Evolutionary conservation across 208 protist species (phyloP).

Genomic region (Crithidia brevicula): DNA sequence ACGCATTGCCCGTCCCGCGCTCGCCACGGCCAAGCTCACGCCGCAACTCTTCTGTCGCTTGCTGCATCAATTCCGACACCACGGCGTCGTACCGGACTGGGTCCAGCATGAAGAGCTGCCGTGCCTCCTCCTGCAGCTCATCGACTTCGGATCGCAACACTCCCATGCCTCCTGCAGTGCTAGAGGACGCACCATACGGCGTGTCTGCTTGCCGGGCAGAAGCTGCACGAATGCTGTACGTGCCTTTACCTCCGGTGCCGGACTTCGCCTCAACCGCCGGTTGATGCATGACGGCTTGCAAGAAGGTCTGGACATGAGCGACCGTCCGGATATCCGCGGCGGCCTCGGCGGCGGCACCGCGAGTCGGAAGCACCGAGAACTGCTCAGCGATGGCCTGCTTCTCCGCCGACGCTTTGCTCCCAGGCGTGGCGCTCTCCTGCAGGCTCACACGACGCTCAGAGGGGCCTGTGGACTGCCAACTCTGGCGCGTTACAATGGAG

Average conservation of each 20-base stretch:
- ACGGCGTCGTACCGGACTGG: slow-evolving; percentile 82
- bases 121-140: slow-evolving; percentile 65
- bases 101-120: slow-evolving; percentile 77
- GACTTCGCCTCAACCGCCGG: not conserved
- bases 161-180: not conserved
- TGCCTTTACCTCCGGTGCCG: not conserved
- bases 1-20: not conserved
- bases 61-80: slow-evolving; percentile 70
- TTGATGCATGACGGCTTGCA: slow-evolving; percentile 17
- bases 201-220: not conserved
- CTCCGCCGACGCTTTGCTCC: not conserved
- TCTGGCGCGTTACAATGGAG: not conserved
- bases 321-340: slow-evolving; percentile 28
- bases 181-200: not conserved
- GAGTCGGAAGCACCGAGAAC: slow-evolving; percentile 37
- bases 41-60: slow-evolving; percentile 29
- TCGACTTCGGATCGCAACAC: slow-evolving; percentile 49
- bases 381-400: not conserved
- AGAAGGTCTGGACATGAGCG: slow-evolving; percentile 33
- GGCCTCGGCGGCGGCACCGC: slow-evolving; percentile 27
- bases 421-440: not conserved
- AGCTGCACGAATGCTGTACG: not conserved
- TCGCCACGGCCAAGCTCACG: slow-evolving; percentile 1
- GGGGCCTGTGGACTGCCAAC: not conserved
- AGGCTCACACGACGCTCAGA: not conserved